Evolutionary conservation across 495 filamentous ascomycete species (phyloP), one percentile per base, ranked within the genome.

Genomic region (Rhizodiscina lignyota): DNA sequence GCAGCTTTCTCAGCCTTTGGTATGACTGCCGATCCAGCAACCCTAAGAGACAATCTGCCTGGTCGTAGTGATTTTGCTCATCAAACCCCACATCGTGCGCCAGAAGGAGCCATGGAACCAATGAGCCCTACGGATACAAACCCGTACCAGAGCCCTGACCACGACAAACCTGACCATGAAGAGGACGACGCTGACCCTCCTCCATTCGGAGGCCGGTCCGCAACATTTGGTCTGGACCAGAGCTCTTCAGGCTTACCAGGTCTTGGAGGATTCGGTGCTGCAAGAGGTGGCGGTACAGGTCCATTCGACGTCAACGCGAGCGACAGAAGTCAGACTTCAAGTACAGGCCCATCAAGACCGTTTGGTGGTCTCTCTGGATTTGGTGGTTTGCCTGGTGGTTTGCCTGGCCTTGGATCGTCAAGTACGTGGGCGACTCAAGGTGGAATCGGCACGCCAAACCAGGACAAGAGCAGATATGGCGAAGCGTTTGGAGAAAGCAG

Each of bases 121-220:
- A 68, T 80, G 41, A 96, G 91, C 49, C 91, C 89, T 23, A 89
- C 87, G 0, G 84, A 93, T 41, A 96, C 89, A 1, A 97, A 97
- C 54, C 91, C 89, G n/a, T 97, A 86, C 49, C 79, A 81, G 43
- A 96, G 87, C 53, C 91, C 89, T 5, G 73, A 80, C n/a, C 77
- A 71, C n/a, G 79, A 85, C 13, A 72, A 73, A 21, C 64, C 63
- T 0, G 75, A 84, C 18, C 63, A 68, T 2, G 78, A 83, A 19
- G 78, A 85, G 40, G 54, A 60, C 28, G 73, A 74, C 28, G 60
- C 62, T 6, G 72, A 77, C 43, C 66, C 72, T 21, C n/a, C n/a
- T n/a, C n/a, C n/a, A n/a, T n/a, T n/a, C n/a, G n/a, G n/a, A n/a
- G n/a, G n/a, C n/a, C 70, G 68, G 4, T 57, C 76, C 19, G 69